A percentile compares a stretch with the other conserved stretches of the same genome.
These are phyloP conservation scores for Xerocomellus intermedius DNA, from an alignment of 768 basidiomycete genomes.

Conservation along the genomic window DNA sequence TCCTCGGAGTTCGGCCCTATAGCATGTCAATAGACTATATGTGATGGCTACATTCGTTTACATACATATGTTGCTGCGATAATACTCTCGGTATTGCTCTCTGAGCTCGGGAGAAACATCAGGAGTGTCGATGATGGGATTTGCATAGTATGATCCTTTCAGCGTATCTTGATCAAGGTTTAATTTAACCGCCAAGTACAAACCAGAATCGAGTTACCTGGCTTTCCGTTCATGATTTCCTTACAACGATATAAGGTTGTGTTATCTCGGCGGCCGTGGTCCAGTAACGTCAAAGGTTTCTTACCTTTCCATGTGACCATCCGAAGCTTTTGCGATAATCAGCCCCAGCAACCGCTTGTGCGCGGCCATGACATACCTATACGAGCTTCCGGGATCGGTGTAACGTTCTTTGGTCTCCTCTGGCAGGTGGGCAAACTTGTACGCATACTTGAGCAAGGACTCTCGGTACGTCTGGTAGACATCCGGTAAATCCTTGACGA, in stretches of 20 bases:
- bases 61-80: constrained; percentile 85
- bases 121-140: constrained; percentile 64
- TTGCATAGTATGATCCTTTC: constrained; percentile 94
- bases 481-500: constrained; percentile 77
- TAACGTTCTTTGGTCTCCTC: constrained; percentile 69
- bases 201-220: constrained; percentile 43
- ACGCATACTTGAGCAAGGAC: constrained; percentile 69
- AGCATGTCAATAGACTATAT: not conserved
- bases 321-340: constrained; percentile 62
- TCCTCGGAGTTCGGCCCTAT: constrained; percentile 66
- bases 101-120: constrained; percentile 57
- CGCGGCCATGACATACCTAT: constrained; percentile 54
- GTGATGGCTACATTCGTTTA: not conserved
- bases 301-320: constrained; percentile 95
- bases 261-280: not conserved
- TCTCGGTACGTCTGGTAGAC: constrained; percentile 64
- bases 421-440: constrained; percentile 72
- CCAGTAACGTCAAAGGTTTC: not conserved
- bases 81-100: constrained; percentile 75
- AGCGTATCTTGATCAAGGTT: constrained; percentile 56
- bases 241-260: constrained; percentile 35
- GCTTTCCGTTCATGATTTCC: constrained; percentile 97
- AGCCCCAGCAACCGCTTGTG: not conserved
- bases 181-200: not conserved
- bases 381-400: constrained; percentile 67